Evolutionary conservation across 768 basidiomycete species (phyloP), one percentile per base, ranked within the genome.

Genomic region (Sarcodon sp.): DNA sequence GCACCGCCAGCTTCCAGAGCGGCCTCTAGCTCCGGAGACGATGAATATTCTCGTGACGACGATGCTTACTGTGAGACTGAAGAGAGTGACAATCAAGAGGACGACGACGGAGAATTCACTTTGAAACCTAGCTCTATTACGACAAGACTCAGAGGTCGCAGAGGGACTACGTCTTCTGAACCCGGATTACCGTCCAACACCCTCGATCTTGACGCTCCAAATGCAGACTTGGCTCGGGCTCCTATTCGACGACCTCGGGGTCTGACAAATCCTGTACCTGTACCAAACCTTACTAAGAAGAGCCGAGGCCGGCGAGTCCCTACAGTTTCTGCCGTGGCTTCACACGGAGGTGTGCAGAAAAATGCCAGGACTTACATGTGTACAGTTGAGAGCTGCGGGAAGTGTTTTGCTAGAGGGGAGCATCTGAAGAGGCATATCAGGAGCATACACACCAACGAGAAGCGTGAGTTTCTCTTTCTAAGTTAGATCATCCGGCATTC

Each of bases 381-480:
- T 68, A 74, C 75, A 50, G 87, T 91, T 27, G 73, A 76, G 13
- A 87, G 80, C 4, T 93, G 91, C 61, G 83, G 82, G 38, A 91
- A 91, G 66, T 85, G 81, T 56, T 93, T 94, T 64, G 80, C 82
- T 35, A 73, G 91, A 32, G 83, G 84, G 16, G 91, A 94, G 64
- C 91, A 94, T 61, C 66, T 94, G 53, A 92, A 92, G 71, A 70
- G 91, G 53, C 90, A 93, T 61, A 75, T 92, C 36, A 66, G 87
- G 55, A 84, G 83, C 57, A 89, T 93, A 47, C 90, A 93, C 64
- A 91, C 90, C 18, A 76, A 91, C 62, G 88, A 92, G 61, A 91
- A 89, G 70, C 90, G 90, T 92, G 59, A 64, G 87, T 75, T 15
- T 11, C 7, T 41, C 47, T 37, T 15, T 6, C 44, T 47, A 34